phyloP scores from a whole-genome alignment of 768 basidiomycete species.

The Phaffia australis region DNA sequence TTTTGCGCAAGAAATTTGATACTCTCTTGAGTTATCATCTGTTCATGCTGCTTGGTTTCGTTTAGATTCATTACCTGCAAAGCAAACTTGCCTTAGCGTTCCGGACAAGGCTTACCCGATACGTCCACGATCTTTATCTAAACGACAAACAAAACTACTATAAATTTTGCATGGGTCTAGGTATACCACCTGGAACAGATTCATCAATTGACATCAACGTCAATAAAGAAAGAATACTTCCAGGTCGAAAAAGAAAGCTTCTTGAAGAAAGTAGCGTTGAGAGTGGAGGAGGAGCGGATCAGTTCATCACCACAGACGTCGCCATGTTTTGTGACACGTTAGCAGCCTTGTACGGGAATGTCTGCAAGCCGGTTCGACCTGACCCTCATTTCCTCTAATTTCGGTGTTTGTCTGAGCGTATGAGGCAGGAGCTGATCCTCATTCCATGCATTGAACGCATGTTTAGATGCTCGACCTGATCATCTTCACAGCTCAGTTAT shows the following conservation, averaged over 20 bases:
- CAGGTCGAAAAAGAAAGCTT: neutral
- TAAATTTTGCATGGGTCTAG: conserved; percentile 37
- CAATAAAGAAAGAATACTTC: conserved; percentile 27
- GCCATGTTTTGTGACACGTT: conserved; percentile 78
- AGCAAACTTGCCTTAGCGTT: conserved; percentile 70
- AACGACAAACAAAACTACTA: conserved; percentile 41
- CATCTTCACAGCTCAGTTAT: conserved; percentile 84
- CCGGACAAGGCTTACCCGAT: conserved; percentile 75
- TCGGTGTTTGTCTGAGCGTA: neutral
- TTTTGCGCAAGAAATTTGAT: neutral
- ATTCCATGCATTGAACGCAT: neutral
- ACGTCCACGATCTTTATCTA: conserved; percentile 84
- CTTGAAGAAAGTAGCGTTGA: neutral
- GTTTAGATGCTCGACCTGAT: conserved; percentile 55
- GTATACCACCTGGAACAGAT: conserved; percentile 23
- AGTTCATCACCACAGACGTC: conserved; percentile 71
- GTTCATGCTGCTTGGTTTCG: neutral
- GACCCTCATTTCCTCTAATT: conserved; percentile 34
- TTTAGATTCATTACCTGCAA: conserved; percentile 76
- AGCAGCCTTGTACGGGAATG: conserved; percentile 78
- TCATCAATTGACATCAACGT: conserved; percentile 10
- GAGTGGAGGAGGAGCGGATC: conserved; percentile 23
- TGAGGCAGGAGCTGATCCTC: too few species aligned
- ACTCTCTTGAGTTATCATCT: neutral
- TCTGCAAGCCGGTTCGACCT: conserved; percentile 64